Conservation (phyloP, 768 basidiomycete species). For the Goffeauzyma gilvescens region DNA sequence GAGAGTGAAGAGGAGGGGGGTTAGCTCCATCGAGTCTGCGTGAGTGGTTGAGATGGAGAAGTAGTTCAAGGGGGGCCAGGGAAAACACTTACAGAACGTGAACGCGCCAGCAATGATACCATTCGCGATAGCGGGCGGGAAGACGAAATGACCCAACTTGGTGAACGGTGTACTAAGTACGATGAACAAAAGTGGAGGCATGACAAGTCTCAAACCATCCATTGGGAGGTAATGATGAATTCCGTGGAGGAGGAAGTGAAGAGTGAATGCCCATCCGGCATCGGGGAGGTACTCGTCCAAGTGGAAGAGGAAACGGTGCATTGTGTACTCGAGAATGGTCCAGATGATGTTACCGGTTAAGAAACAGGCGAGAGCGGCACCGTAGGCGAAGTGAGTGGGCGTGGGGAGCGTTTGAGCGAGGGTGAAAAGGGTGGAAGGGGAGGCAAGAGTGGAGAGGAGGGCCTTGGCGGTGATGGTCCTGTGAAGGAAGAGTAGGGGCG, state of each 20-base stretch:
- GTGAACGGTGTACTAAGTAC: conserved; percentile 70
- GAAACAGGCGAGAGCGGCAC: conserved; percentile 50
- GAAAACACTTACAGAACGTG: conserved; percentile 31
- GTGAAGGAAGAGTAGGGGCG: conserved; percentile 32
- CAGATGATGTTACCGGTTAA: conserved; percentile 70
- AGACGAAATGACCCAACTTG: conserved; percentile 55
- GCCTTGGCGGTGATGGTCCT: conserved; percentile 18
- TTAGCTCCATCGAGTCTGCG: conserved; percentile 5
- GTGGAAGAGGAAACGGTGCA: conserved; percentile 97
- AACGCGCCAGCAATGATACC: conserved; percentile 72
- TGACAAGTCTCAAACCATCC: conserved; percentile 85
- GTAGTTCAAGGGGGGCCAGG: background rate
- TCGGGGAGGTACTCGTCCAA: conserved; percentile 76
- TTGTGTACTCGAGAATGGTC: conserved; percentile 78
- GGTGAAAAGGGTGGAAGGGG: conserved; percentile 31
- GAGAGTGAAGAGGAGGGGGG: background rate
- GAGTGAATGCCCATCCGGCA: conserved; percentile 49
- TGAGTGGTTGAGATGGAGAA: background rate
- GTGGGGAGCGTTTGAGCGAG: conserved; percentile 34
- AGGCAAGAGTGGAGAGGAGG: conserved; percentile 11
- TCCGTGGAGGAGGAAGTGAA: conserved; percentile 87
- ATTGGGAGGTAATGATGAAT: conserved; percentile 96
- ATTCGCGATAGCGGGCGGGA: conserved; percentile 70
- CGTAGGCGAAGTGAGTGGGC: conserved; percentile 35
- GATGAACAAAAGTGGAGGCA: conserved; percentile 77